phyloP scores from a whole-genome alignment of 345 rosid genomes.

The Citrus sinensis region DVS_A1.0 CM039169.1:13500501-13501000 shows the following conservation, averaged over 20 bases:
- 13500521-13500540: background rate
- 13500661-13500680: constrained; percentile 41
- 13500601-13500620: background rate
- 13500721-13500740: constrained; percentile 89
- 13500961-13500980: constrained; percentile 46
- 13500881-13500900: constrained; percentile 25
- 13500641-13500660: background rate
- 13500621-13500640: background rate
- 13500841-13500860: background rate
- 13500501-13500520: background rate
- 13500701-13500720: constrained; percentile 95
- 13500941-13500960: constrained; percentile 34
- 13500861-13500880: constrained; percentile 46
- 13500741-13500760: constrained; percentile 79
- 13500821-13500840: too few relatives aligned
- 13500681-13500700: constrained; percentile 98
- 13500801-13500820: background rate
- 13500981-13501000: constrained; percentile 57
- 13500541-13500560: background rate
- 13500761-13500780: background rate
- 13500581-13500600: background rate
- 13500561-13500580: background rate
- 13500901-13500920: background rate
- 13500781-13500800: background rate
- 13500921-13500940: constrained; percentile 13